Base-by-base conservation (phyloP, 2,329 filamentous ascomycete species). In the Thermomyces lanuginosus region DNA sequence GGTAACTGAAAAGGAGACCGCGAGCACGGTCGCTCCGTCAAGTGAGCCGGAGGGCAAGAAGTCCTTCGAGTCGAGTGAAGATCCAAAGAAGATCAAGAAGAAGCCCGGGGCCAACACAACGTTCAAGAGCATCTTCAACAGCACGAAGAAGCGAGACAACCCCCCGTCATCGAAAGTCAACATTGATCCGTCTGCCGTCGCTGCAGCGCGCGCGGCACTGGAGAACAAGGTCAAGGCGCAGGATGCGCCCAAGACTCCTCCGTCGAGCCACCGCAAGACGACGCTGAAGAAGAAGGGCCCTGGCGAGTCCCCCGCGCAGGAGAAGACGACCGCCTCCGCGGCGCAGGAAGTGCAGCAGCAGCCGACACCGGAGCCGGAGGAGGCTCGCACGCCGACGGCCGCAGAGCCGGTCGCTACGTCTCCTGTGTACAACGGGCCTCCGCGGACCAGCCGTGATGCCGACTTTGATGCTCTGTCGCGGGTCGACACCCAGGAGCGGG, bases 381-480 rank as follows among this genome's bases (percentile, higher is more conserved):
- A 31, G 13, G 19, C 16, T 9, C 24, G 27, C 20, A 19, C 30
- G 17, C 25, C 36, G 4, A 34, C 46, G 2, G 42, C 40, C 19
- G 35, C 40, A 16, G 32, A 51, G 24, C 43, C 44, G 16, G 38
- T 38, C 19, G 14, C 42, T n/a, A 18, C 14, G 7, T 29, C 38
- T 11, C 13, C 36, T 28, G 18, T 22, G 14, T 26, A 38, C 16
- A 44, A 40, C 16, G 45, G 44, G 21, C 45, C 48, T 7, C 51
- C 51, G 21, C 44, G 44, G 30, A 53, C 57, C 57, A 30, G 53
- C 51, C 33, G 64, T 65, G 40, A 50, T 63, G 35, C 66, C 58
- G 47, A 58, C 43, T 41, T 64, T 65, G 59, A 61, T 64, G 38
- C 60, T 50, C 46, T 70, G 4, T 76, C 76, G 4, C 67, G 64